Evolutionary conservation across 140 eudicot genomes (phyloP).

Genomic region (Cichorium intybus): DNA sequence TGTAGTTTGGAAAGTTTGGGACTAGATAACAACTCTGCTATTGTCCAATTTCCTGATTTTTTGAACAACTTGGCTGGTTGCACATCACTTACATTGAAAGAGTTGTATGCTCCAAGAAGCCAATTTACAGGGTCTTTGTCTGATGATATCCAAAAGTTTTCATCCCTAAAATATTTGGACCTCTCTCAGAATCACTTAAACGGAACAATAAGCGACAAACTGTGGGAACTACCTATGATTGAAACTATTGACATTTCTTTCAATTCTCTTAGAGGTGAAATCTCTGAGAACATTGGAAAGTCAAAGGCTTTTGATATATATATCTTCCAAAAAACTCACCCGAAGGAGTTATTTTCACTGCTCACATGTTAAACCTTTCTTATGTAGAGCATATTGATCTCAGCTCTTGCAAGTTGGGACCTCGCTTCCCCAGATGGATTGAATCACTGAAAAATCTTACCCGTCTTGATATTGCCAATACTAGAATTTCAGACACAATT

Average conservation of each 20-base stretch:
- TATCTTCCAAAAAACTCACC: background rate
- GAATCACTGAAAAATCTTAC: background rate
- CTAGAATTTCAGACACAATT: no score
- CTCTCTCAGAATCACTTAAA: background rate
- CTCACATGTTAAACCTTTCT: background rate
- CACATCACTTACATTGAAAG: background rate
- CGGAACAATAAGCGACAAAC: background rate
- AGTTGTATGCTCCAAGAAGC: background rate
- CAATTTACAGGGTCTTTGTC: background rate
- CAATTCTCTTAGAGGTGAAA: background rate
- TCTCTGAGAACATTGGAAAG: background rate
- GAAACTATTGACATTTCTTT: background rate
- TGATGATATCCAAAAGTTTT: background rate
- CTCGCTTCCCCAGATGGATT: slow-evolving; percentile 3
- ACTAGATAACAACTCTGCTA: background rate
- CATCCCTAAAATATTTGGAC: background rate
- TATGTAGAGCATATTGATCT: background rate
- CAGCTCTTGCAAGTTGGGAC: slow-evolving; percentile 5
- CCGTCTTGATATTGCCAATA: no score
- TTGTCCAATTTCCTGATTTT: background rate
- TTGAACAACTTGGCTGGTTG: background rate
- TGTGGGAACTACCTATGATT: background rate
- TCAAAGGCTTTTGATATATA: background rate
- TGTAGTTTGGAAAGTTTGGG: background rate
- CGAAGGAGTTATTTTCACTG: background rate